phyloP scores from a whole-genome alignment of 176 grass and related monocot genomes.

The Oryza australiensis region DNA sequence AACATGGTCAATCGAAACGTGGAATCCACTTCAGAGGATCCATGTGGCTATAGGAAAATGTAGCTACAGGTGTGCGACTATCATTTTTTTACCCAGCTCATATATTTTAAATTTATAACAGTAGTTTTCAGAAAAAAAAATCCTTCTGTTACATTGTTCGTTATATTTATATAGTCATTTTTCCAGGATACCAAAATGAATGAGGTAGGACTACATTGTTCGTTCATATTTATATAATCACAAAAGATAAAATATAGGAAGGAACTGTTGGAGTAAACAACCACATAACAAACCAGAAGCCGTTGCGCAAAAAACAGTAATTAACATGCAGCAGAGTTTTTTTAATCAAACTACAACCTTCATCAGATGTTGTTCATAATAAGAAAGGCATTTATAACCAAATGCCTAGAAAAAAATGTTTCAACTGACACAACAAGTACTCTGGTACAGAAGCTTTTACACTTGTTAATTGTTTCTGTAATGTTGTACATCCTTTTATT shows the following conservation, averaged over 20 bases:
- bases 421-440: not conserved
- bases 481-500: not conserved
- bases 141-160: not conserved
- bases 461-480: not conserved
- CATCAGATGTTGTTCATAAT: not conserved
- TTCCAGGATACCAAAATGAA: not conserved
- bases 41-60: not conserved
- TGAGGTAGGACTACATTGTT: not conserved
- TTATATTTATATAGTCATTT: too few species aligned
- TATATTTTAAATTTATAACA: not conserved
- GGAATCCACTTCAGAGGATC: not conserved
- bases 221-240: not conserved
- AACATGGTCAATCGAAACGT: not conserved
- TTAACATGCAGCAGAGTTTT: not conserved
- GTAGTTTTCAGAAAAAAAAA: slow-evolving; percentile 13
- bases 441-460: not conserved
- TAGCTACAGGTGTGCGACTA: too few species aligned
- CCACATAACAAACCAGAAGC: not conserved
- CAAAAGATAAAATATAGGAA: not conserved
- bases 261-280: not conserved
- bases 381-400: not conserved
- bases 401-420: slow-evolving; percentile 19
- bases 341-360: not conserved
- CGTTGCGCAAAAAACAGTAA: not conserved
- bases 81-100: too few species aligned